These are phyloP conservation scores for Colletotrichum tamarilloi DNA, from an alignment of 2,329 filamentous ascomycete genomes.

Conservation along the genomic window DNA sequence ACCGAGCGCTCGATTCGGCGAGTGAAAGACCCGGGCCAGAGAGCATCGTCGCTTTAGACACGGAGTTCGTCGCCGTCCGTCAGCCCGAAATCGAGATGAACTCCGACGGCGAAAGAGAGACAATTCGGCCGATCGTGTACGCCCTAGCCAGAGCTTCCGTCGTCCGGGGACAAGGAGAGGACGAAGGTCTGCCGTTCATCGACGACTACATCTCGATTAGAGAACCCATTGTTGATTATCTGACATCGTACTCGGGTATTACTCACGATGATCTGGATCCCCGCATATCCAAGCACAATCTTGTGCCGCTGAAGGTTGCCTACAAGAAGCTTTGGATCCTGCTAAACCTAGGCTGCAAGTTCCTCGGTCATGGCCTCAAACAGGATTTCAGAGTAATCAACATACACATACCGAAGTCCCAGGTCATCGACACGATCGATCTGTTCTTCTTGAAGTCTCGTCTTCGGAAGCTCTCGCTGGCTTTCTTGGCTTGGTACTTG, in stretches of 20 bases:
- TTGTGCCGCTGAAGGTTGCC: conserved; percentile 88
- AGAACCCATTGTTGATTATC: conserved; percentile 93
- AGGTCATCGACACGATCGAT: conserved; percentile 94
- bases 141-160: conserved; percentile 95
- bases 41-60: conserved; percentile 89
- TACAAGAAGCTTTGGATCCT: conserved; percentile 99
- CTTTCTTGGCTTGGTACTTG: conserved; percentile 91
- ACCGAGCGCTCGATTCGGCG: conserved; percentile 65
- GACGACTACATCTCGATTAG: conserved; percentile 96
- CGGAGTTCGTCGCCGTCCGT: conserved; percentile 93
- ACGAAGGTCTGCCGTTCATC: conserved; percentile 89
- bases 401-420: conserved; percentile 89
- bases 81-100: conserved; percentile 97
- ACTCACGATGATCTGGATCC: conserved; percentile 86
- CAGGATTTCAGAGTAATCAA: conserved; percentile 99
- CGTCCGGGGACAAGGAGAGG: conserved; percentile 80
- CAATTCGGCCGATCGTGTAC: conserved; percentile 89
- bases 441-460: conserved; percentile 87
- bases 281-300: conserved; percentile 79
- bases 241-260: conserved; percentile 95
- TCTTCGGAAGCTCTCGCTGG: conserved; percentile 87
- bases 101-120: conserved; percentile 91
- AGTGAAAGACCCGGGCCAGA: conserved; percentile 76
- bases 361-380: conserved; percentile 91
- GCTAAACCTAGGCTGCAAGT: conserved; percentile 92